Base-by-base conservation (phyloP, 331 rosid genomes). In the Quercus phellos region DNA sequence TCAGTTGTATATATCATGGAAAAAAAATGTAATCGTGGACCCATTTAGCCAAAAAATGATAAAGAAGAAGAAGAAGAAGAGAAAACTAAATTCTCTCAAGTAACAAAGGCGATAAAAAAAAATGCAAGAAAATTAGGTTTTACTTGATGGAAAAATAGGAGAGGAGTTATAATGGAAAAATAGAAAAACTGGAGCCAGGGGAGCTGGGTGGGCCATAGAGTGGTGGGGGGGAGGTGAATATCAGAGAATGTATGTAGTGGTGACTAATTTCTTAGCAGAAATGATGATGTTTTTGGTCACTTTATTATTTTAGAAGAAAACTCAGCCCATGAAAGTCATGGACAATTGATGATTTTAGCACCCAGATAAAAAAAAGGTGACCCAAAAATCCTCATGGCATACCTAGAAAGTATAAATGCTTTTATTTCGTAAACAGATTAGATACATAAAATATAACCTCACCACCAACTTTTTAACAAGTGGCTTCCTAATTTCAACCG, bases 221-320 rank as follows among this genome's bases (percentile, higher is more conserved):
- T 75, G 69, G 46, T 76, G 71, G 85, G 38, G 38, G 38, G 43
- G 50, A 77, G 78, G 70, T 80, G 79, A 82, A 85, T 66, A 85
- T 88, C 86, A 80, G 90, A 80, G 90, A 84, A 70, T 76, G 64
- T 63, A 78, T 71, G 67, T 74, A 75, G 77, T 74, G 81, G 73
- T 7, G 51, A 81, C 88, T 86, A 38, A 38, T 38, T 87, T 90
- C 92, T 83, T 38, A 32, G 50, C 35, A 13, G 84, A 84, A 77
- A 88, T 90, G 83, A 90, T 90, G 74, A 79, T 88, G 92, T 88
- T 81, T 60, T 88, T 51, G 43, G 42, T 78, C 54, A 50, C 88
- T 78, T 50, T 87, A 83, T 42, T 61, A 80, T 51, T 75, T 78
- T 70, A 55, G 76, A 86, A 79, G 73, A 54, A 82, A 73, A 76